These are phyloP conservation scores for Schizothecium vesticola DNA, from an alignment of 495 filamentous ascomycete genomes.

Conservation along the genomic window DNA sequence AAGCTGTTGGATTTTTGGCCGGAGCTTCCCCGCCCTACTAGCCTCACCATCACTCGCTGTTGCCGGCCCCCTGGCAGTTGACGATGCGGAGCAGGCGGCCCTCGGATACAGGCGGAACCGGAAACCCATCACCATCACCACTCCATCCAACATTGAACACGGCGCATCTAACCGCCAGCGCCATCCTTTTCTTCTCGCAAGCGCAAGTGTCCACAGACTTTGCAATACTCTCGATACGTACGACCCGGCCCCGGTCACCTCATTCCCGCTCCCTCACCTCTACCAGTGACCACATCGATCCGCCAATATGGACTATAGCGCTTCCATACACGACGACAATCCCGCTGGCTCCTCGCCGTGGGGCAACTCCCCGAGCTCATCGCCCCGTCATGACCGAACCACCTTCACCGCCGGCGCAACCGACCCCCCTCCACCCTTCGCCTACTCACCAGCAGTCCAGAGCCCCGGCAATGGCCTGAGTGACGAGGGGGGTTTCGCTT, in stretches of 20 bases:
- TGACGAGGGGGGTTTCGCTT: constrained; percentile 37
- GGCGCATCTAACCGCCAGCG: neutral
- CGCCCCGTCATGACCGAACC: constrained; percentile 59
- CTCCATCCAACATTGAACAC: neutral
- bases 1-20: neutral
- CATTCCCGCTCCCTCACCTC: neutral
- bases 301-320: constrained; percentile 74
- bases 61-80: neutral
- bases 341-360: constrained; percentile 69
- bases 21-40: neutral
- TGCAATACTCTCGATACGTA: neutral
- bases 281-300: neutral
- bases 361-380: constrained; percentile 58
- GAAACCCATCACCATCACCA: neutral
- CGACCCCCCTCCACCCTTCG: constrained; percentile 31
- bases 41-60: neutral
- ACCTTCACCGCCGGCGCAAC: constrained; percentile 43
- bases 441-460: constrained; percentile 25
- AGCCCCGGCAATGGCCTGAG: constrained; percentile 33
- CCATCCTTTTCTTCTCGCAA: neutral
- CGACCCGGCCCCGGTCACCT: too few relatives aligned
- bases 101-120: constrained; percentile 2
- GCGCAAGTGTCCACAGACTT: neutral
- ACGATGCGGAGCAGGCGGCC: constrained; percentile 5
- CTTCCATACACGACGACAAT: constrained; percentile 69